phyloP scores from a whole-genome alignment of 148 eudicot species.

The Bassia scoparia region DNA sequence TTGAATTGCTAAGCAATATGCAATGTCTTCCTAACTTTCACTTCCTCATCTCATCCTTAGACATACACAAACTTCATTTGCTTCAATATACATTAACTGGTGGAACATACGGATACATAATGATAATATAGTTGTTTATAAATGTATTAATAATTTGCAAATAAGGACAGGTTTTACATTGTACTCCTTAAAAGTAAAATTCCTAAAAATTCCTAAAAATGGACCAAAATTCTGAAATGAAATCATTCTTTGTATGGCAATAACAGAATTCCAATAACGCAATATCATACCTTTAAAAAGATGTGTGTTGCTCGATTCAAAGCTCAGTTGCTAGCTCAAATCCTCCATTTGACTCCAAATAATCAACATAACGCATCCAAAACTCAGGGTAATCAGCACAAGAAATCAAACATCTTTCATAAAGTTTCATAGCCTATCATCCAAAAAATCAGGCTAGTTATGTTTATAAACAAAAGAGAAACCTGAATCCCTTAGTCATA shows the following conservation, averaged over 20 bases:
- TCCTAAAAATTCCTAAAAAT: too few relatives aligned
- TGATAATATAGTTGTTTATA: too few relatives aligned
- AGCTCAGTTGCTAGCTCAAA: conserved; percentile 67
- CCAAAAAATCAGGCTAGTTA: conserved; percentile 19
- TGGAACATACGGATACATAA: too few relatives aligned
- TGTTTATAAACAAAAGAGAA: conserved; percentile 6
- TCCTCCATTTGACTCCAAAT: conserved; percentile 73
- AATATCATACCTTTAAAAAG: conserved; percentile 64
- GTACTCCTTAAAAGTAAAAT: not conserved
- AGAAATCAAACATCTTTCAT: conserved; percentile 85
- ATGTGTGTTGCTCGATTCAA: conserved; percentile 62
- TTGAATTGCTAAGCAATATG: not conserved
- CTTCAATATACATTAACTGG: too few relatives aligned
- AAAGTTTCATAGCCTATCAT: conserved; percentile 70
- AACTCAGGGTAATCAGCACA: conserved; percentile 86
- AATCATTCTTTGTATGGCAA: too few relatives aligned
- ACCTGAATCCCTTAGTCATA: conserved; percentile 18
- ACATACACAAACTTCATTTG: too few relatives aligned
- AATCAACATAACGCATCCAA: conserved; percentile 96
- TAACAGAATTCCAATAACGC: too few relatives aligned
- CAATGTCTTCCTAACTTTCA: not conserved
- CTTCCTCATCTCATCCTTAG: not conserved
- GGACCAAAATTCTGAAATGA: too few relatives aligned
- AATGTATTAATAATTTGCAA: too few relatives aligned
- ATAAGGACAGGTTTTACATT: too few relatives aligned